phyloP scores from a whole-genome alignment of 2,329 filamentous ascomycete species.

The Pseudogymnoascus sp. region DNA sequence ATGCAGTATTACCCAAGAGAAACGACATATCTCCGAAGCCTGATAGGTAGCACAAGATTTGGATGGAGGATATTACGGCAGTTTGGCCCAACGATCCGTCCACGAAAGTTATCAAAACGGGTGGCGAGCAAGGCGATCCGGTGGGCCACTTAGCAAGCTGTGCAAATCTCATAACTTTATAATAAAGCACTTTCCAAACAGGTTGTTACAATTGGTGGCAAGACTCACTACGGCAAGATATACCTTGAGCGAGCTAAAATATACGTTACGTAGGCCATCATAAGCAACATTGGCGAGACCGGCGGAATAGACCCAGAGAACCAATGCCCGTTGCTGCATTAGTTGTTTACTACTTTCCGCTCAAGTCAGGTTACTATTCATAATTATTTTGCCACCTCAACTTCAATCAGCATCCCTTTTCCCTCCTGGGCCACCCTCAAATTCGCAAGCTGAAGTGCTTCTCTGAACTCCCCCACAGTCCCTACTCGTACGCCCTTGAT shows the following conservation, averaged over 20 bases:
- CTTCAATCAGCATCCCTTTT: not conserved
- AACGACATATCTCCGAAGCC: slow-evolving; percentile 17
- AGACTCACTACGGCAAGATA: not conserved
- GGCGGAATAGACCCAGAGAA: too few species aligned
- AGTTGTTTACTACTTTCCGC: too few species aligned
- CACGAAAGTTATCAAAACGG: slow-evolving; percentile 12
- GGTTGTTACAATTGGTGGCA: not conserved
- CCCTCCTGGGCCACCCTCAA: not conserved
- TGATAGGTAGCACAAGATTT: slow-evolving; percentile 15
- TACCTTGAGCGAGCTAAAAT: not conserved
- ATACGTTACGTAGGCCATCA: not conserved
- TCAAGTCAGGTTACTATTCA: too few species aligned
- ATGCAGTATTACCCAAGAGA: slow-evolving; percentile 17
- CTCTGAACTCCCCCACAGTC: slow-evolving; percentile 5
- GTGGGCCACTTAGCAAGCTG: not conserved
- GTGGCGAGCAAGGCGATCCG: not conserved
- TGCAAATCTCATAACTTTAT: not conserved
- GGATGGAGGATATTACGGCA: slow-evolving; percentile 16
- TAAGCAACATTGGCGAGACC: too few species aligned
- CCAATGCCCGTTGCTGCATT: too few species aligned
- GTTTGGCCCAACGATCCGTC: slow-evolving; percentile 16
- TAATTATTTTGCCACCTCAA: not conserved
- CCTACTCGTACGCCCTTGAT: slow-evolving; percentile 11
- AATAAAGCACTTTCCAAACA: not conserved
- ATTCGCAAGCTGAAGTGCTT: slow-evolving; percentile 4